Evolutionary conservation across 2,329 filamentous ascomycete species (phyloP), one percentile per base, ranked within the genome.

Genomic region (Monosporascus sp.): DNA sequence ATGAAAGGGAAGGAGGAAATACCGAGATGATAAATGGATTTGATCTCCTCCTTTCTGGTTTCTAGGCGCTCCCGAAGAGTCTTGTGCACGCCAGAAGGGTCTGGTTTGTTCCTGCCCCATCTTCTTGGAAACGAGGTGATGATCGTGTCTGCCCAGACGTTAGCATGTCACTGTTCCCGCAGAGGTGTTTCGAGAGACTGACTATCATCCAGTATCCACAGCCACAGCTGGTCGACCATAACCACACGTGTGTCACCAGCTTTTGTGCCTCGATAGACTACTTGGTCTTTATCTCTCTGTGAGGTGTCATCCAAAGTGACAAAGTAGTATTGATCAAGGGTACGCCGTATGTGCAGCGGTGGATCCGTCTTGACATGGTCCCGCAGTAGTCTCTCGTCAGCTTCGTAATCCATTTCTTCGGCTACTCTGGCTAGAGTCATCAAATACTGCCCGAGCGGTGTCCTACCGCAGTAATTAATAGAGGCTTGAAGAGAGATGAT

Each of bases 41-140:
- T 53, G 9, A 66, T 62, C 2, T 64, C 63, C 18, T 56, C 60
- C 3, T 52, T 24, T 20, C 22, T 50, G 18, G 57, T 24, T 3
- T 49, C 38, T 24, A 56, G 54, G n/a, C 62, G 58, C n/a, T 59
- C 64, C 25, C 70, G 64, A 20, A 70, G 61, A 2, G 65, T 64
- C 52, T 70, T 67, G 53, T 73, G 68, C 2, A 72, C 65, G 4
- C 63, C 68, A 1, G 68, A 70, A 1, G 63, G 58, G 47, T 73
- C 69, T 8, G 65, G 67, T 14, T 72, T 70, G 45, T 68, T 69
- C 14, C 64, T 60, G 6, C 68, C 69, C 68, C 70, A 74, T 44
- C 71, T 58, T 35, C 70, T 63, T 2, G 71, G 70, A 49, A 72
- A 72, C n/a, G 62, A 66, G 0, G 70, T 67, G n/a, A 72, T 65